phyloP scores from a whole-genome alignment of 768 basidiomycete genomes.

The Cantharellus anzutake region DNA sequence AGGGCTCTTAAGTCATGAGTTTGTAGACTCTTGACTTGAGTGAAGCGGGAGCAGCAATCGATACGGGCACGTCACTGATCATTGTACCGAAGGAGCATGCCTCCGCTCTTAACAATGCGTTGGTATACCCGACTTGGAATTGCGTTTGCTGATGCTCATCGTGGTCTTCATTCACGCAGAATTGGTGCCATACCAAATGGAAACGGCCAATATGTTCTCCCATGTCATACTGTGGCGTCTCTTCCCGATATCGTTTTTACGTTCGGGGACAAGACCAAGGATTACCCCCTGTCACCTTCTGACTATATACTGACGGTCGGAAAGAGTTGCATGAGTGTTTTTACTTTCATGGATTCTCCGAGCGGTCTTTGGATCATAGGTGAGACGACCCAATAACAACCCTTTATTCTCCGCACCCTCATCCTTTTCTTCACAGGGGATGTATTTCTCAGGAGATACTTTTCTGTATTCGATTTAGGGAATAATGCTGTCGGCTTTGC shows the following conservation, averaged over 20 bases:
- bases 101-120: not conserved
- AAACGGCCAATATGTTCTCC: not conserved
- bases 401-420: no score
- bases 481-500: not conserved
- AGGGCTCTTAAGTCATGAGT: not conserved
- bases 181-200: not conserved
- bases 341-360: not conserved
- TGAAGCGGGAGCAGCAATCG: not conserved
- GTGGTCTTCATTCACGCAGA: not conserved
- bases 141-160: not conserved
- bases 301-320: not conserved
- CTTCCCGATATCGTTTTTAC: not conserved
- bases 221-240: not conserved
- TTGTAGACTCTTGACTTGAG: not conserved
- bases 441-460: not conserved
- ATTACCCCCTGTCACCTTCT: not conserved
- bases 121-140: not conserved
- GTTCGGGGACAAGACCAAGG: not conserved
- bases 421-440: not conserved
- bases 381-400: not conserved
- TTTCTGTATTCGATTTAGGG: not conserved
- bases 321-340: not conserved
- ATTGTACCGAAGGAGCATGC: not conserved
- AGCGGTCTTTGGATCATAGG: not conserved
- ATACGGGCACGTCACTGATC: not conserved